Percentiles rank a stretch among this genome's conserved stretches.
phyloP scores from a whole-genome alignment of 139 green algal genomes.

The Chloropicon primus region DNA sequence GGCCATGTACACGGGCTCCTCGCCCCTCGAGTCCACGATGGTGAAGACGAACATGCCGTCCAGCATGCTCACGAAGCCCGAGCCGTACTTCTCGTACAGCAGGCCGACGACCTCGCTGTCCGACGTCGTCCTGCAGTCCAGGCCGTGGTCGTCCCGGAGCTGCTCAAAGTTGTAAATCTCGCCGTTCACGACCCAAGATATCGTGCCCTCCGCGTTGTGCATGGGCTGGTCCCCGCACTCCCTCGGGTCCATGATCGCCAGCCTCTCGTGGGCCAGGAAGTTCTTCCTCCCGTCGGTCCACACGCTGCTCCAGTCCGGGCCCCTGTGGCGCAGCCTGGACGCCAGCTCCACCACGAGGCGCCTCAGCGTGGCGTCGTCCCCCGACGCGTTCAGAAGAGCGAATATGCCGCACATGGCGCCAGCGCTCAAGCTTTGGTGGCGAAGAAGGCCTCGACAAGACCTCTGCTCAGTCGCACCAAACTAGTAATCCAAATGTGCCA shows the following conservation, averaged over 20 bases:
- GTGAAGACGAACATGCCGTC: constrained; percentile 92
- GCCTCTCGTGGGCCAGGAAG: constrained; percentile 69
- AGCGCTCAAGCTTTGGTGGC: no score
- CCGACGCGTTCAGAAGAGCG: constrained; percentile 33
- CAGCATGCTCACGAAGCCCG: constrained; percentile 61
- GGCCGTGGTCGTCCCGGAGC: constrained; percentile 36
- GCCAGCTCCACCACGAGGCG: constrained; percentile 33
- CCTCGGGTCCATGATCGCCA: constrained; percentile 62
- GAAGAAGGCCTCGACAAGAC: no score
- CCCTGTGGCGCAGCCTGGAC: constrained; percentile 47
- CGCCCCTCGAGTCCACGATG: constrained; percentile 47
- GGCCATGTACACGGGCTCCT: constrained; percentile 42
- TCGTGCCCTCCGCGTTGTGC: constrained; percentile 40
- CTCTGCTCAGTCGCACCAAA: no score
- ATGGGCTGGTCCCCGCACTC: constrained; percentile 45
- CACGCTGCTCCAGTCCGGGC: constrained; percentile 56
- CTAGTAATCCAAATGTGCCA: no score
- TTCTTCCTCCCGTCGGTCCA: constrained; percentile 41
- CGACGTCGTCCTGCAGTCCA: constrained; percentile 43
- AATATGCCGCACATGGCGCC: constrained; percentile 57
- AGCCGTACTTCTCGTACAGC: constrained; percentile 59
- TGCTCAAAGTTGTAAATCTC: constrained; percentile 77
- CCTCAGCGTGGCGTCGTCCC: constrained; percentile 34
- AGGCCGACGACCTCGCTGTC: constrained; percentile 65
- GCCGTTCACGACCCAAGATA: constrained; percentile 58